A percentile compares a stretch with the other conserved stretches of the same genome.
phyloP scores from a whole-genome alignment of 2,329 filamentous ascomycete genomes.

The Fusarium veterinarium region DNA sequence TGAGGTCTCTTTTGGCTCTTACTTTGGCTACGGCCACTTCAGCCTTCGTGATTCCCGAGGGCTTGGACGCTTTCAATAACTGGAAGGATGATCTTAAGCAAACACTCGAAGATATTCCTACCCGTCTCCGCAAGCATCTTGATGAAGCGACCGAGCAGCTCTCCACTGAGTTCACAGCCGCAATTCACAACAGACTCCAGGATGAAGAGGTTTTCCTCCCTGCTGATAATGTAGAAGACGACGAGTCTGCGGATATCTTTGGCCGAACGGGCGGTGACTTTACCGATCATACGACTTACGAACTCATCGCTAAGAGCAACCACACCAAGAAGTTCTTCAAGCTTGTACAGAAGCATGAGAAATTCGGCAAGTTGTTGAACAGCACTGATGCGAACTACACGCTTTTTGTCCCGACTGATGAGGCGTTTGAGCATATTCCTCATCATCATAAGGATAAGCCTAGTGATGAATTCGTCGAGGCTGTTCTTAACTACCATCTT shows the following conservation, averaged over 20 bases:
- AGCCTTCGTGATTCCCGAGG: conserved; percentile 35
- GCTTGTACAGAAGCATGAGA: conserved; percentile 77
- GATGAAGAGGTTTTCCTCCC: conserved; percentile 14
- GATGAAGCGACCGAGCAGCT: conserved; percentile 33
- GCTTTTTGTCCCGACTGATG: conserved; percentile 82
- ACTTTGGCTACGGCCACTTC: conserved; percentile 38
- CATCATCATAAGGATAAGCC: conserved; percentile 64
- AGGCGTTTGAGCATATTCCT: conserved; percentile 75
- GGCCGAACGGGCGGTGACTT: conserved; percentile 46
- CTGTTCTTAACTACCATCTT: conserved; percentile 80
- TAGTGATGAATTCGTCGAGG: conserved; percentile 76
- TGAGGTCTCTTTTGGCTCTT: conserved; percentile 35
- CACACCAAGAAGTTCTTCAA: conserved; percentile 81
- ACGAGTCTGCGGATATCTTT: neutral
- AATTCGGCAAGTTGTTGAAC: conserved; percentile 80
- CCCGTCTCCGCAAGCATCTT: conserved; percentile 12
- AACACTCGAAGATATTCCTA: conserved; percentile 11
- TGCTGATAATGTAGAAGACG: neutral
- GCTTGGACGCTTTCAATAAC: neutral
- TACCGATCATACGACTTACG: conserved; percentile 79
- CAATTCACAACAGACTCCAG: conserved; percentile 21
- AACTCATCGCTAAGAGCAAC: conserved; percentile 80
- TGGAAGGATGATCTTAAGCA: conserved; percentile 24
- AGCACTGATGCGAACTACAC: conserved; percentile 80
- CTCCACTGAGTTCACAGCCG: conserved; percentile 14